These are phyloP conservation scores for Cicer bijugum DNA, from an alignment of 306 rosid genomes.

Conservation along the genomic window DNA sequence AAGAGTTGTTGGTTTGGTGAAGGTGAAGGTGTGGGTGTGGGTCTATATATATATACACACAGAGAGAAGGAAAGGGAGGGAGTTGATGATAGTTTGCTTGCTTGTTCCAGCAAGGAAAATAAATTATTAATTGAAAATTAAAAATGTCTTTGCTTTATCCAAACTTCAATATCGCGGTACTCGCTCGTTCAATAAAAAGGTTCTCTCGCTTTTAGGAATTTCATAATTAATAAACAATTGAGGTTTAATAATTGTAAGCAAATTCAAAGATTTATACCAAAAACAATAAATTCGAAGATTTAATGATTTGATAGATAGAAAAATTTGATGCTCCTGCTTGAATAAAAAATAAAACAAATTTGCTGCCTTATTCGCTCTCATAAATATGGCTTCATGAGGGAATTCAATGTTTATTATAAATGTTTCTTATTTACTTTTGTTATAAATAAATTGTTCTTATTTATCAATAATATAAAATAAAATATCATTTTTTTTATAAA, in stretches of 20 bases:
- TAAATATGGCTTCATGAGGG: too few relatives aligned
- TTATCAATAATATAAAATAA: too few relatives aligned
- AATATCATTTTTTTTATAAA: too few relatives aligned
- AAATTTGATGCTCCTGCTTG: too few relatives aligned
- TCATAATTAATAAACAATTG: background rate
- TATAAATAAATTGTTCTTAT: too few relatives aligned
- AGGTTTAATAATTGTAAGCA: background rate
- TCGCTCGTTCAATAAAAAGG: background rate
- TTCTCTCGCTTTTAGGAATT: background rate
- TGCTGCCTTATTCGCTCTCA: too few relatives aligned
- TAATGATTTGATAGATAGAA: too few relatives aligned
- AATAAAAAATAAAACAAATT: too few relatives aligned
- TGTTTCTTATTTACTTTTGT: too few relatives aligned
- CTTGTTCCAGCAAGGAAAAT: constrained; percentile 42
- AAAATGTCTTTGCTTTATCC: constrained; percentile 21
- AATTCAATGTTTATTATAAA: too few relatives aligned
- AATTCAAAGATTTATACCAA: background rate
- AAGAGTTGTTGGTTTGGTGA: constrained; percentile 52
- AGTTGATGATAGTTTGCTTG: constrained; percentile 48
- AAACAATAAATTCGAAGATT: too few relatives aligned
- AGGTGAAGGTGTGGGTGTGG: constrained; percentile 25
- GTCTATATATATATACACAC: constrained; percentile 32
- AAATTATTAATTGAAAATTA: background rate
- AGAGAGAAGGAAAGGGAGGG: constrained; percentile 50
- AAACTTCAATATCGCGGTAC: constrained; percentile 9